These are phyloP conservation scores for Pyrenula aspistea DNA, from an alignment of 495 filamentous ascomycete genomes.

Conservation along the genomic window DNA sequence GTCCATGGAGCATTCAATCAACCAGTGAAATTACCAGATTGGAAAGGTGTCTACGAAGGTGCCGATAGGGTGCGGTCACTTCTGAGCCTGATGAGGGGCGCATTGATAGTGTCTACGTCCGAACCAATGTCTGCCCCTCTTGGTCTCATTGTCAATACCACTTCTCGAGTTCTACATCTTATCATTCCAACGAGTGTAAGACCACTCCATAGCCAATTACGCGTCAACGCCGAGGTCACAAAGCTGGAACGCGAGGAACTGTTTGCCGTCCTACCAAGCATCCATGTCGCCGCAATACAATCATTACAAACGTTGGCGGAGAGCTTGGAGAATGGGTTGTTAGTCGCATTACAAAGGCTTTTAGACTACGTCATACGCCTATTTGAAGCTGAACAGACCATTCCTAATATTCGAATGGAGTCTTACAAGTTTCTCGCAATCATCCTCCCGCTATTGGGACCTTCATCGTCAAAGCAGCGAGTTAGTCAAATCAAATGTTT, in stretches of 20 bases:
- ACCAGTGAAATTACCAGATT: slow-evolving; percentile 44
- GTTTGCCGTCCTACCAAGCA: slow-evolving; percentile 54
- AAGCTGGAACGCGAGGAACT: slow-evolving; percentile 69
- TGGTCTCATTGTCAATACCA: slow-evolving; percentile 49
- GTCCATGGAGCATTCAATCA: slow-evolving; percentile 24
- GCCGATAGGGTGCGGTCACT: slow-evolving; percentile 53
- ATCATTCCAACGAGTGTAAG: slow-evolving; percentile 33
- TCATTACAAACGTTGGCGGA: slow-evolving; percentile 40
- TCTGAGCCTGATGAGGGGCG: slow-evolving; percentile 39
- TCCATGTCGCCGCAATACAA: slow-evolving; percentile 56
- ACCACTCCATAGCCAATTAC: slow-evolving; percentile 20
- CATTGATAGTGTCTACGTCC: slow-evolving; percentile 46
- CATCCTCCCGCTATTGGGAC: slow-evolving; percentile 49
- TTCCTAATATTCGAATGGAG: slow-evolving; percentile 43
- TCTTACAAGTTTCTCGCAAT: slow-evolving; percentile 43
- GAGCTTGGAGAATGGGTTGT: slow-evolving; percentile 37
- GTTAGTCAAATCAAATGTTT: slow-evolving; percentile 44
- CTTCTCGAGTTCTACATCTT: slow-evolving; percentile 55
- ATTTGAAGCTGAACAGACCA: slow-evolving; percentile 47
- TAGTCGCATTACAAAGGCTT: slow-evolving; percentile 42
- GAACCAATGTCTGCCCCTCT: slow-evolving; percentile 49
- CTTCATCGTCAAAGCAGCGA: slow-evolving; percentile 47
- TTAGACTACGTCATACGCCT: slow-evolving; percentile 60
- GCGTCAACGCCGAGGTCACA: slow-evolving; percentile 53
- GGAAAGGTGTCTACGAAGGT: slow-evolving; percentile 62